phyloP scores from a whole-genome alignment of 2,329 filamentous ascomycete species.

The Paraphaeosphaeria sporulosa region DNA sequence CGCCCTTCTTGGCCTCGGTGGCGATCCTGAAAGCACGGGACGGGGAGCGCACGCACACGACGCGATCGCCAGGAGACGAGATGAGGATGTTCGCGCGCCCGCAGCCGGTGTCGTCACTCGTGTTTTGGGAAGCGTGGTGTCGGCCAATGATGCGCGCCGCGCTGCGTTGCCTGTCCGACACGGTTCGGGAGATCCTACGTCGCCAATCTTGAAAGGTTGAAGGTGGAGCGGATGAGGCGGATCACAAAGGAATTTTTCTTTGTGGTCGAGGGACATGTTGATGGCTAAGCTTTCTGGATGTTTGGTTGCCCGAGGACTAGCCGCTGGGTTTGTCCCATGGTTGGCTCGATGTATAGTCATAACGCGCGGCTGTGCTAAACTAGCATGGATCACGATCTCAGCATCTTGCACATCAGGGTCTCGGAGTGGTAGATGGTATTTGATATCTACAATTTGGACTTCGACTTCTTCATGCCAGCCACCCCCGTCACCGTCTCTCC shows the following conservation, averaged over 20 bases:
- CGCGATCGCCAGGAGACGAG: conserved; percentile 21
- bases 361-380: neutral
- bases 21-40: neutral
- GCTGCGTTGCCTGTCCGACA: neutral
- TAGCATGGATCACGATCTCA: neutral
- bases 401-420: neutral
- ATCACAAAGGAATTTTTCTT: neutral
- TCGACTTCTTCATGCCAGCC: conserved; percentile 60
- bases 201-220: neutral
- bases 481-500: conserved; percentile 64
- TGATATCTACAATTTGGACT: conserved; percentile 58
- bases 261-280: neutral
- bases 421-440: neutral
- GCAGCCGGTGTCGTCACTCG: conserved; percentile 12
- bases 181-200: neutral
- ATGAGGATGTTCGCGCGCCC: conserved; percentile 19
- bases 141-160: neutral
- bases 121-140: conserved; percentile 12
- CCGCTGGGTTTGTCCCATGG: neutral
- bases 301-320: neutral
- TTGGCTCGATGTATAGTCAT: neutral
- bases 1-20: conserved; percentile 1
- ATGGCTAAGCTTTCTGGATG: neutral
- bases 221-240: conserved; percentile 1
- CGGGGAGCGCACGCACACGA: neutral